Conservation (phyloP, 257 asterid species). For the Capsicum pubescens region DNA sequence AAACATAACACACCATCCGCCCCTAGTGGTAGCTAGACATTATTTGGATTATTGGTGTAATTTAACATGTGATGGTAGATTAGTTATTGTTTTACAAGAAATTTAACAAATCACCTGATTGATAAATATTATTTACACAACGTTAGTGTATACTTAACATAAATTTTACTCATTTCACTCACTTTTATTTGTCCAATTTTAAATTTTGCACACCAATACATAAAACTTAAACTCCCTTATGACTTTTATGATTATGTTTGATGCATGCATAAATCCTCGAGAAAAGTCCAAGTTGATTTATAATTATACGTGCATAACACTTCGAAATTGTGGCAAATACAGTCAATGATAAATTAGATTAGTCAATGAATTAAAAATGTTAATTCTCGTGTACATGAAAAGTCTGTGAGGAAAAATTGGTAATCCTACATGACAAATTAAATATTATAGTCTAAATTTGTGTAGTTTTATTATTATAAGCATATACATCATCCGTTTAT, state of each 20-base stretch:
- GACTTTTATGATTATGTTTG: background rate
- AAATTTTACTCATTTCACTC: too few relatives aligned
- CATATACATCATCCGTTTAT: too few relatives aligned
- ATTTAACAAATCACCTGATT: too few relatives aligned
- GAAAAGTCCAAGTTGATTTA: background rate
- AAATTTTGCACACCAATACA: too few relatives aligned
- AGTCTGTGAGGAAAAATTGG: background rate
- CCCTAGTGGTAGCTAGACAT: too few relatives aligned
- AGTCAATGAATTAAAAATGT: background rate
- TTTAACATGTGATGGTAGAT: too few relatives aligned
- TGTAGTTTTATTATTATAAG: background rate
- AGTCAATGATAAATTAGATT: background rate
- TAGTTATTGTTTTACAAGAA: too few relatives aligned
- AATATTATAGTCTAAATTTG: background rate
- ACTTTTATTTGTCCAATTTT: too few relatives aligned
- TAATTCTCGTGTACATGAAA: background rate
- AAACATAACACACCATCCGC: too few relatives aligned
- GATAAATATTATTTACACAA: too few relatives aligned
- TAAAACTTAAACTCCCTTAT: background rate
- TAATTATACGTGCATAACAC: constrained; percentile 11
- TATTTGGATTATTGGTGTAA: too few relatives aligned
- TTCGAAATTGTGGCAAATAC: background rate
- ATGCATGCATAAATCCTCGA: background rate
- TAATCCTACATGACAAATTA: background rate
- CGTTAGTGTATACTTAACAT: too few relatives aligned